phyloP scores from a whole-genome alignment of 305 asterid species.

The Fraxinus angustifolia region DNA sequence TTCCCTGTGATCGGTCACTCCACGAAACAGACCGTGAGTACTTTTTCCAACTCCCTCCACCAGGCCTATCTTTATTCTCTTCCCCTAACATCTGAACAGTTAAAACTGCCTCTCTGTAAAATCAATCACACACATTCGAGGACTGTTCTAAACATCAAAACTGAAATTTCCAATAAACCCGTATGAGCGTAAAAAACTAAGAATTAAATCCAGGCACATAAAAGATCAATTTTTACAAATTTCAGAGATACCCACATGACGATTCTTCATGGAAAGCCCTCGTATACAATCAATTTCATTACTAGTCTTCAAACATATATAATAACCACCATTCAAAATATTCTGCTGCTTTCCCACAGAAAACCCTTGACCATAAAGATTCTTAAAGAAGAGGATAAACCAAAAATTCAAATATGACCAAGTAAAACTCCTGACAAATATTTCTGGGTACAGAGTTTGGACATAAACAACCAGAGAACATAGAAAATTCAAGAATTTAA shows the following conservation, averaged over 20 bases:
- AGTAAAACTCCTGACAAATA: slow-evolving; percentile 32
- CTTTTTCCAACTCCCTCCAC: slow-evolving; percentile 51
- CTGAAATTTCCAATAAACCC: slow-evolving; percentile 30
- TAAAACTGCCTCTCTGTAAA: slow-evolving; percentile 34
- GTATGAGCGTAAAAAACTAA: slow-evolving; percentile 19
- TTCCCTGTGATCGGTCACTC: slow-evolving; percentile 68
- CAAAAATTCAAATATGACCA: slow-evolving; percentile 40
- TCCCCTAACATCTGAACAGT: slow-evolving; percentile 56
- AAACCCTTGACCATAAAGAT: slow-evolving; percentile 44
- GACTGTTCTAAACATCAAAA: slow-evolving; percentile 20
- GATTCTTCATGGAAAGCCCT: slow-evolving; percentile 17
- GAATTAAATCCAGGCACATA: not conserved
- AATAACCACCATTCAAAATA: slow-evolving; percentile 23
- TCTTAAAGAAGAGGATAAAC: slow-evolving; percentile 28
- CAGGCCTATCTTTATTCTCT: slow-evolving; percentile 52
- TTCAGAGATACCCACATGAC: slow-evolving; percentile 16
- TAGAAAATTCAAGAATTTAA: not conserved
- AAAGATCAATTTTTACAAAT: not conserved
- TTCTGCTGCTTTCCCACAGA: slow-evolving; percentile 29
- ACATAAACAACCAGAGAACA: slow-evolving; percentile 20
- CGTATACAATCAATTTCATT: not conserved
- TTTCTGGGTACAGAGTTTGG: slow-evolving; percentile 12
- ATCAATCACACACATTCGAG: slow-evolving; percentile 30
- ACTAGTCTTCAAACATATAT: slow-evolving; percentile 6
- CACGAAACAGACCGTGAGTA: slow-evolving; percentile 80